These are phyloP conservation scores for Iberis amara DNA, from an alignment of 441 rosid species.

Conservation along the genomic window DNA sequence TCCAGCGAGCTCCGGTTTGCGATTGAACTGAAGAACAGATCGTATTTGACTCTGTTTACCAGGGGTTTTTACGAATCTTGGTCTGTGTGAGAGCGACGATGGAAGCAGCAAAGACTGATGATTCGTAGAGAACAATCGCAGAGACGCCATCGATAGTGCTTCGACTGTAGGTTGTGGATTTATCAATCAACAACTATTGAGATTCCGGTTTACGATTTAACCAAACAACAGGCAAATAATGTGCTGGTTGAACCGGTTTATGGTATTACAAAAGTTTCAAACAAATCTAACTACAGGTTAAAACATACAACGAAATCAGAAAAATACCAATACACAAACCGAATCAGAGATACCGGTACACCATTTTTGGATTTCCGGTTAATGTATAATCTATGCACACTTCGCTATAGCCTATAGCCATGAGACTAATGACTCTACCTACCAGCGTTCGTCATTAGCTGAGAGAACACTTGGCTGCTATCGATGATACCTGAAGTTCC, in stretches of 20 bases:
- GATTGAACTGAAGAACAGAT: conserved; percentile 77
- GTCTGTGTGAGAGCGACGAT: conserved; percentile 28
- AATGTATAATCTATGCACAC: conserved; percentile 11
- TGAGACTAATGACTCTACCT: conserved; percentile 31
- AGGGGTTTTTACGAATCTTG: conserved; percentile 27
- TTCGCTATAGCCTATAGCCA: not conserved
- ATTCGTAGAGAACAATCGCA: conserved; percentile 33
- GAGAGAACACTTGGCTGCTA: conserved; percentile 68
- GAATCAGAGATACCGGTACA: conserved; percentile 14
- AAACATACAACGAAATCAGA: not conserved
- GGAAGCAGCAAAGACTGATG: conserved; percentile 33
- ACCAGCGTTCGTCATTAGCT: conserved; percentile 70
- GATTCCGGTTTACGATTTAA: conserved; percentile 21
- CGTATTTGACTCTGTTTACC: conserved; percentile 25
- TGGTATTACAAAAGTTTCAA: conserved; percentile 3
- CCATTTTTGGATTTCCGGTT: conserved; percentile 22
- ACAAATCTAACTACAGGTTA: conserved; percentile 3
- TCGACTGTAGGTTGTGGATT: conserved; percentile 5
- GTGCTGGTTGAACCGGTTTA: conserved; percentile 7
- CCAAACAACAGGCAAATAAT: not conserved
- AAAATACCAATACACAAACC: conserved; percentile 25
- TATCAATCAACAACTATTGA: conserved; percentile 20
- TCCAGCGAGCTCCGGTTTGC: conserved; percentile 84
- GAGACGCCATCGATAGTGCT: conserved; percentile 37
- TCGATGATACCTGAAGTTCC: conserved; percentile 48